A percentile compares a stretch with the other conserved stretches of the same genome.
phyloP scores from a whole-genome alignment of 2,329 filamentous ascomycete species.

The Dactylonectria estremocensis region DNA sequence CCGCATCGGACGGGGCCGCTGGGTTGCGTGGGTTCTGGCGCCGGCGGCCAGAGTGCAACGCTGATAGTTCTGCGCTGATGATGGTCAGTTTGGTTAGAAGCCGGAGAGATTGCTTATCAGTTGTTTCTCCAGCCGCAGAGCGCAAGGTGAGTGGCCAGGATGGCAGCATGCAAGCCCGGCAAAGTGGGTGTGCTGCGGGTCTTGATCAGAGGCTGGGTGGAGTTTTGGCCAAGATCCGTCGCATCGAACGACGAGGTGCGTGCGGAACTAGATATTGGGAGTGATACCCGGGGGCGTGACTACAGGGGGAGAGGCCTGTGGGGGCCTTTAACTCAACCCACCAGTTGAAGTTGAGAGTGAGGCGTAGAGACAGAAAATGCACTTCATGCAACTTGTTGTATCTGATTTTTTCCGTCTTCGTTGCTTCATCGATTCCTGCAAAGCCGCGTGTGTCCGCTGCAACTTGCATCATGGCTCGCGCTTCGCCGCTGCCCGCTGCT shows the following conservation, averaged over 20 bases:
- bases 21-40: conserved; percentile 39
- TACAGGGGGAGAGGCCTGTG: neutral
- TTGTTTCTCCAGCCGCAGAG: conserved; percentile 25
- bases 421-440: too few species aligned
- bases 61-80: conserved; percentile 38
- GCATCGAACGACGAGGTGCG: conserved; percentile 25
- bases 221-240: conserved; percentile 28
- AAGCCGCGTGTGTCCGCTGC: too few species aligned
- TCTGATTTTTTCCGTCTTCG: too few species aligned
- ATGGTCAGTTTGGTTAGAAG: conserved; percentile 27
- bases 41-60: conserved; percentile 37
- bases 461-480: conserved; percentile 17
- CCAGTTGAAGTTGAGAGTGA: too few species aligned
- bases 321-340: too few species aligned
- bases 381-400: too few species aligned
- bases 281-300: neutral
- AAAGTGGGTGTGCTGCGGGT: conserved; percentile 42
- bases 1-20: conserved; percentile 30
- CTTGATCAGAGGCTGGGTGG: conserved; percentile 13
- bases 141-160: conserved; percentile 38
- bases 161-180: conserved; percentile 15
- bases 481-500: conserved; percentile 59
- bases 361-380: too few species aligned
- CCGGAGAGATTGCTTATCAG: conserved; percentile 49
- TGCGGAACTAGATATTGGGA: conserved; percentile 1